These are phyloP conservation scores for Backusella psychrophila DNA, from an alignment of 192 early-diverging fungal species.

Conservation along the genomic window DNA sequence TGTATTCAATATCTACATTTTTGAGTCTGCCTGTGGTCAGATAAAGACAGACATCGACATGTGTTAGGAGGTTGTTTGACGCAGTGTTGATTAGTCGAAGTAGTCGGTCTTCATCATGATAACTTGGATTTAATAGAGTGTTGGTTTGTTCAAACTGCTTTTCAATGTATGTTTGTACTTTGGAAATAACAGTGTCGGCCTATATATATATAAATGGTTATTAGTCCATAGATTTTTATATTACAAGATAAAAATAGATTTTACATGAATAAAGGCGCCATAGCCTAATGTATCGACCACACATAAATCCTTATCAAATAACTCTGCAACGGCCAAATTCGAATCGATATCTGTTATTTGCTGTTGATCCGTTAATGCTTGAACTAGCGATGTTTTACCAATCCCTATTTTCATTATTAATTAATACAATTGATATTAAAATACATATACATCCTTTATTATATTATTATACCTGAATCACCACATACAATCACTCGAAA, in stretches of 20 bases:
- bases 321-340: not conserved
- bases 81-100: constrained; percentile 10
- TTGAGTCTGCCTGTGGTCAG: constrained; percentile 56
- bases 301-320: constrained; percentile 23
- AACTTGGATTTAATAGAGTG: constrained; percentile 15
- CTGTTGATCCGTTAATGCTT: constrained; percentile 12
- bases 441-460: not conserved
- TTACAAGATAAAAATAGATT: not conserved
- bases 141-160: constrained; percentile 31
- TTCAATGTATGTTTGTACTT: constrained; percentile 28
- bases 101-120: not conserved
- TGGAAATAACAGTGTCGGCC: constrained; percentile 24
- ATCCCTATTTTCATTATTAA: constrained; percentile 21
- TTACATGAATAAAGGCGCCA: constrained; percentile 32
- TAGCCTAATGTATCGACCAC: constrained; percentile 36
- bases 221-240: too few relatives aligned
- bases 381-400: constrained; percentile 29
- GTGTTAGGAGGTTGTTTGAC: constrained; percentile 14
- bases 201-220: not conserved
- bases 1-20: constrained; percentile 72
- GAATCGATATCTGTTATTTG: not conserved
- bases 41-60: constrained; percentile 52
- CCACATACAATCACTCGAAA: constrained; percentile 31
- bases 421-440: not conserved
- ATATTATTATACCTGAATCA: constrained; percentile 29